A percentile compares a stretch with the other conserved stretches of the same genome.
Conservation (phyloP, 2,329 filamentous ascomycete genomes). For the Fonsecaea monophora region DNA sequence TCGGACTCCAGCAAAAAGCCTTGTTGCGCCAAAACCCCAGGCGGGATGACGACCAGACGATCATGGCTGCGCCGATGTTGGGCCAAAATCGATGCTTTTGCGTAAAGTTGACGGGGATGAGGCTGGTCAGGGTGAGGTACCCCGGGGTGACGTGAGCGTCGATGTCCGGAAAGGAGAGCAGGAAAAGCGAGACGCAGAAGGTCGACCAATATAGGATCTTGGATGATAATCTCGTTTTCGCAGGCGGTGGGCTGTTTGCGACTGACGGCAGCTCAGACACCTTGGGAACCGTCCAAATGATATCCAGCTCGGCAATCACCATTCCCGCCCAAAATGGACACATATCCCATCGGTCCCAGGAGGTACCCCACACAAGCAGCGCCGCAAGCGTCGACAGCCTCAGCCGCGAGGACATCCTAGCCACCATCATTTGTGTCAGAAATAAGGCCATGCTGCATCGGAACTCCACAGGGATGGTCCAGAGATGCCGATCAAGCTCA, state of each 20-base stretch:
- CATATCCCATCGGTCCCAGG: slow-evolving; percentile 53
- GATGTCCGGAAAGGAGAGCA: slow-evolving; percentile 51
- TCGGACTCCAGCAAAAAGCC: slow-evolving; percentile 51
- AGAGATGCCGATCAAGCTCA: slow-evolving; percentile 51
- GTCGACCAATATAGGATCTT: slow-evolving; percentile 45
- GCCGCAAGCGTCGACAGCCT: slow-evolving; percentile 22
- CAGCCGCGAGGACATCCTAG: slow-evolving; percentile 27
- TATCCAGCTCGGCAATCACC: slow-evolving; percentile 35
- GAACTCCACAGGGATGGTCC: slow-evolving; percentile 56
- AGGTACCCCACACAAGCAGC: slow-evolving; percentile 32
- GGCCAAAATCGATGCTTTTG: slow-evolving; percentile 55
- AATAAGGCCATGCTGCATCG: slow-evolving; percentile 48
- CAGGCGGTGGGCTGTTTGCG: background rate
- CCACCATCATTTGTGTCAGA: slow-evolving; percentile 30
- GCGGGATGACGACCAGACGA: slow-evolving; percentile 53
- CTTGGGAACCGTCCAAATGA: slow-evolving; percentile 40
- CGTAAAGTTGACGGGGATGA: slow-evolving; percentile 51
- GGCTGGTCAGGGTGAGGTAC: slow-evolving; percentile 49
- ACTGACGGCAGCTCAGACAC: slow-evolving; percentile 17
- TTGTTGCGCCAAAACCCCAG: slow-evolving; percentile 48
- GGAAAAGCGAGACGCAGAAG: slow-evolving; percentile 51
- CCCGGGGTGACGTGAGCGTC: slow-evolving; percentile 50
- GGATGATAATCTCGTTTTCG: background rate
- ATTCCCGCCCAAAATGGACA: slow-evolving; percentile 43
- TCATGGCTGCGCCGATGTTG: slow-evolving; percentile 50